Conservation (phyloP, 352 stramenopile genomes). For the Pythium aquatile region DNA sequence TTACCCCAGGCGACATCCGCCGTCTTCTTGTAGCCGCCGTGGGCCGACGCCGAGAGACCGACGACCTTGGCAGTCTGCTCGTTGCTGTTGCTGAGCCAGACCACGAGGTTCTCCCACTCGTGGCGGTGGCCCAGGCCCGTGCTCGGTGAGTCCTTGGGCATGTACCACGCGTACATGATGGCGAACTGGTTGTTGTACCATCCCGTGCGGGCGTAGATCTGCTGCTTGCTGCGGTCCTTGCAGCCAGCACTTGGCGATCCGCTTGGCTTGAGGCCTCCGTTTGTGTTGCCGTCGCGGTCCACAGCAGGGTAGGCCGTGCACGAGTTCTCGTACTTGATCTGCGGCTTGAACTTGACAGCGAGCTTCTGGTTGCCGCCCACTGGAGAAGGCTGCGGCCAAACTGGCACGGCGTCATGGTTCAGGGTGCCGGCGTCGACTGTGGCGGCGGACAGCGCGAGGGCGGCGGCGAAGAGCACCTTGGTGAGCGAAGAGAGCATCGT, state of each 20-base stretch:
- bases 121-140: conserved; percentile 36
- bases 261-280: conserved; percentile 32
- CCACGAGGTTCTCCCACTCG: conserved; percentile 38
- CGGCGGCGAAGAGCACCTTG: conserved; percentile 5
- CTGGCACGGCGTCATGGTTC: conserved; percentile 26
- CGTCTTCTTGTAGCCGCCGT: conserved; percentile 21
- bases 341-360: conserved; percentile 31
- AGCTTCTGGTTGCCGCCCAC: conserved; percentile 22
- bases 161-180: conserved; percentile 46
- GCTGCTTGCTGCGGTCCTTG: conserved; percentile 21
- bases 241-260: conserved; percentile 25
- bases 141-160: conserved; percentile 38
- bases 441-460: conserved; percentile 15
- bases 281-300: conserved; percentile 28
- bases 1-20: conserved; percentile 9
- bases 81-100: conserved; percentile 37
- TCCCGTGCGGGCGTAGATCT: conserved; percentile 31
- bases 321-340: conserved; percentile 36
- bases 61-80: conserved; percentile 12
- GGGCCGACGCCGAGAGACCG: conserved; percentile 16
- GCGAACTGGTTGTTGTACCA: conserved; percentile 27
- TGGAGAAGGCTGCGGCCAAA: conserved; percentile 27
- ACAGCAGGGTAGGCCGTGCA: conserved; percentile 43
- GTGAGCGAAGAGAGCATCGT: conserved; percentile 11
- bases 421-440: conserved; percentile 21